Evolutionary conservation across 2,329 filamentous ascomycete genomes (phyloP).

Genomic region (Penicillium sp.): DNA sequence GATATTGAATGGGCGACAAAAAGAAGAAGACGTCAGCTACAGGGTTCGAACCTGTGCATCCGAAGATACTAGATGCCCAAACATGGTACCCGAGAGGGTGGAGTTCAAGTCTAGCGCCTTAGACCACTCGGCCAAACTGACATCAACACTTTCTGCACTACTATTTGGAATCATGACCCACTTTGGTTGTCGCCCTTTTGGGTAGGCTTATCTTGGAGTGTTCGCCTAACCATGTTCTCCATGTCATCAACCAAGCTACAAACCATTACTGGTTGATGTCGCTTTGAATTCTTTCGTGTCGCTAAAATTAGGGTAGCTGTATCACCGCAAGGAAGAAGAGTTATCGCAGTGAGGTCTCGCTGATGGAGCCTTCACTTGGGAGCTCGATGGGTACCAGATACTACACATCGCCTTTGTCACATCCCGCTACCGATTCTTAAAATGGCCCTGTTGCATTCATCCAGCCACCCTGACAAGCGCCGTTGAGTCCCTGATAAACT

Average conservation of each 20-base stretch:
- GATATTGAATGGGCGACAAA: neutral
- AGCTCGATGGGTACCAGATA: neutral
- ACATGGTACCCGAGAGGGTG: neutral
- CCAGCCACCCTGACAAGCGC: neutral
- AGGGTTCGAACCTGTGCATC: constrained; percentile 8
- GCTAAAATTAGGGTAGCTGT: too few relatives aligned
- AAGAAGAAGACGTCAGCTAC: constrained; percentile 3
- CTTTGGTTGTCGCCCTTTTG: neutral
- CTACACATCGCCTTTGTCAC: too few relatives aligned
- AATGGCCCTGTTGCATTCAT: neutral
- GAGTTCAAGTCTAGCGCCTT: constrained; percentile 6
- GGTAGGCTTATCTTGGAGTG: too few relatives aligned
- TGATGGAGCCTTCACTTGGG: too few relatives aligned
- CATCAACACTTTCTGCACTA: neutral
- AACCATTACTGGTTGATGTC: too few relatives aligned
- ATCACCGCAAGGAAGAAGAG: too few relatives aligned
- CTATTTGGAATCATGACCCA: neutral
- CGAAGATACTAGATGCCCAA: constrained; percentile 7
- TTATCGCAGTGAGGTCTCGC: too few relatives aligned
- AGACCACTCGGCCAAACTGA: constrained; percentile 8
- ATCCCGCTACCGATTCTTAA: too few relatives aligned
- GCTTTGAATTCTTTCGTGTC: too few relatives aligned
- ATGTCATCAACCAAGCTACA: too few relatives aligned
- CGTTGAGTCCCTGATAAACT: neutral
- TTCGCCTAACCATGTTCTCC: too few relatives aligned